Evolutionary conservation across 805 yeast species (phyloP).

Genomic region (Barnettozyma vustinii): DNA sequence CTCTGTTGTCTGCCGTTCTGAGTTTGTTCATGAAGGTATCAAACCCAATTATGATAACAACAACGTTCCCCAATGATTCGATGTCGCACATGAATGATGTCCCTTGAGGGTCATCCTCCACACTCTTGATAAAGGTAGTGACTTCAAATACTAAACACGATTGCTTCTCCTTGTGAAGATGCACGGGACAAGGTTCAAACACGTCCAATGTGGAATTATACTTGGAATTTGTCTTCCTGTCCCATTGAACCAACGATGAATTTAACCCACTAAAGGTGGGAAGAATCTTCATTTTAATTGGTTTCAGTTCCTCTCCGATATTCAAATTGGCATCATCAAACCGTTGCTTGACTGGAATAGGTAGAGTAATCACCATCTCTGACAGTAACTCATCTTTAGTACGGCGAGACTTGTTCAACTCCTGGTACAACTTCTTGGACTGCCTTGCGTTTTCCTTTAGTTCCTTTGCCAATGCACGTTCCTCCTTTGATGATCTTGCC

Average conservation of each 20-base stretch:
- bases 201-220: constrained; percentile 45
- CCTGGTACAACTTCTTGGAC: constrained; percentile 20
- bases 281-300: constrained; percentile 31
- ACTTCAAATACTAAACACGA: constrained; percentile 43
- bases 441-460: constrained; percentile 9
- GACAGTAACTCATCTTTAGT: constrained; percentile 44
- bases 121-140: constrained; percentile 34
- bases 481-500: constrained; percentile 7
- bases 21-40: constrained; percentile 42
- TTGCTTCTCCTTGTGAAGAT: constrained; percentile 37
- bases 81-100: neutral
- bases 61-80: constrained; percentile 22
- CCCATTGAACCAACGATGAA: constrained; percentile 37
- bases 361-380: constrained; percentile 44
- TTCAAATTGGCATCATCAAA: constrained; percentile 23
- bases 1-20: constrained; percentile 39
- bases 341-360: constrained; percentile 25
- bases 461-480: constrained; percentile 5
- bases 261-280: neutral
- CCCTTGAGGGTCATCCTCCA: constrained; percentile 22
- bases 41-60: constrained; percentile 44
- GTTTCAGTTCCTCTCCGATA: constrained; percentile 22
- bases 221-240: constrained; percentile 40
- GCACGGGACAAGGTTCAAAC: constrained; percentile 47
- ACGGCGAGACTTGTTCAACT: constrained; percentile 34